Base-by-base conservation (phyloP, 108 stramenopile species). In the Stephanodiscus minutulus region DNA sequence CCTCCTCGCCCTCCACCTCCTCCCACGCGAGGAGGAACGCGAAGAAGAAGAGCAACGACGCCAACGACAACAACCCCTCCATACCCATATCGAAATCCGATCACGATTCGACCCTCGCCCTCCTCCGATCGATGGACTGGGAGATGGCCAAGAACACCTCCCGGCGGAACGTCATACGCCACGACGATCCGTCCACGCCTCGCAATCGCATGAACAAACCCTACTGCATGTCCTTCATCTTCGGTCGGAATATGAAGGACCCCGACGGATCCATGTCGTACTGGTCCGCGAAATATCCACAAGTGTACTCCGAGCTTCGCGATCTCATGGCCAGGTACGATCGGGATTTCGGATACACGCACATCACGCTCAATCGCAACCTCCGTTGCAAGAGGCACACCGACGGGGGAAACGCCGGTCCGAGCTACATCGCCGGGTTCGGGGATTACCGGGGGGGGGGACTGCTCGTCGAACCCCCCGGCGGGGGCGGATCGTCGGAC, bases 371-470 rank as follows among this genome's bases (percentile, higher is more conserved):
- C 18, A 56, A 56, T 31, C 12, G 15, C 18, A 56, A 56, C 4
- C 4, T 56, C 13, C 55, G 29, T 2, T 56, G 55, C 55, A 56
- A 56, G 29, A n/a, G 55, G 3, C 55, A 56, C 21, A 56, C 55
- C 18, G 55, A 56, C 29, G 55, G 55, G 0, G 55, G 55, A 0
- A 56, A 56, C 15, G 17, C 15, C 11, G 55, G 55, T 3, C 55
- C 55, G 27, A 15, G 13, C 3, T 56, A 56, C 55, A 56, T 56
- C 29, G 55, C 55, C 1, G 55, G 28, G 3, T 56, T 56, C 29
- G 55, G 55, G 0, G 15, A 56, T 20, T 56, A 29, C 5, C 31
- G 31, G 5, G 31, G 31, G 3, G 31, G 31, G 31, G 31, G 31
- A 33, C 31, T 33, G 31, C 3, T 33, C 5, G 5, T 33, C 31